A percentile compares a stretch with the other conserved stretches of the same genome.
Conservation (phyloP, 2,329 filamentous ascomycete genomes). For the Zymoseptoria ardabiliae region DNA sequence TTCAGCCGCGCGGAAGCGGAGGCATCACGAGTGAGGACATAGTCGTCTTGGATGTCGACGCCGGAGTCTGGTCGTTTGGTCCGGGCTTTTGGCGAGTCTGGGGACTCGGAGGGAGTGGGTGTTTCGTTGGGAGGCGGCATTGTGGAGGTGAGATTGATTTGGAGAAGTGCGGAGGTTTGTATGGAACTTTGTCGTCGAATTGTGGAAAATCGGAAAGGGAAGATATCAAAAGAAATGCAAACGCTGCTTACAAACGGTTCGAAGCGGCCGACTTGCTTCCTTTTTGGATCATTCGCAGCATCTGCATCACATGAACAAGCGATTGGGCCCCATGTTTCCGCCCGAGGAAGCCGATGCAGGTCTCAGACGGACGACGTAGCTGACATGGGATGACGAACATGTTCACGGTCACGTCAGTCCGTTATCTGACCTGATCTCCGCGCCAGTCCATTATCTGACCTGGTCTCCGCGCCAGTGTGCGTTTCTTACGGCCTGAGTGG, state of each 20-base stretch:
- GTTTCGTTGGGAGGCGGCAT: background rate
- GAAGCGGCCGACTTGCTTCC: too few species aligned
- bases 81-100: slow-evolving; percentile 1
- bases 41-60: slow-evolving; percentile 15
- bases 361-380: background rate
- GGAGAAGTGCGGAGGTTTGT: background rate
- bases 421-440: background rate
- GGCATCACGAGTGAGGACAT: slow-evolving; percentile 17
- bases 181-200: too few species aligned
- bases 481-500: background rate
- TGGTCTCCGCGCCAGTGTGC: background rate
- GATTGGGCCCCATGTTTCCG: background rate
- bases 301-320: background rate
- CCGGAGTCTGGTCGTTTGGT: slow-evolving; percentile 12
- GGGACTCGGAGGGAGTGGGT: background rate
- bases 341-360: background rate
- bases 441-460: background rate
- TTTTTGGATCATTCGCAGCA: too few species aligned
- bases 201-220: too few species aligned
- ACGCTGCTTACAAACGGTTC: too few species aligned
- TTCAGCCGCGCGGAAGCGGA: slow-evolving; percentile 16
- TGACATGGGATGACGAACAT: background rate
- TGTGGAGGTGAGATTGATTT: background rate
- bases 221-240: too few species aligned
- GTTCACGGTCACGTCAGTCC: background rate